Evolutionary conservation across 164 flowering plant genomes (phyloP).

Genomic region (Nelumbo lutea): DNA sequence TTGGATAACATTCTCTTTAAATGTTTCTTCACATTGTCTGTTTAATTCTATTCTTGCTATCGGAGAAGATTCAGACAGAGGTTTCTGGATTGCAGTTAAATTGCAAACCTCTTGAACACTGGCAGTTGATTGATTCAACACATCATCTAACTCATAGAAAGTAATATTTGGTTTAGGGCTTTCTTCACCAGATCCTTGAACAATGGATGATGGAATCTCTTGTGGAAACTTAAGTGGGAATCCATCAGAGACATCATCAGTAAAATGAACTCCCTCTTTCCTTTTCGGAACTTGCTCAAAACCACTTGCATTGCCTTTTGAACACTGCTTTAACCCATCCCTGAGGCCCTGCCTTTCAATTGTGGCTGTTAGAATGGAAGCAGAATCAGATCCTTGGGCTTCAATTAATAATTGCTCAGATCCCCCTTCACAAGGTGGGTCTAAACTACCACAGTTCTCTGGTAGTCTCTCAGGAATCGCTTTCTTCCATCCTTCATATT

Average conservation of each 20-base stretch:
- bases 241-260: slow-evolving; percentile 4
- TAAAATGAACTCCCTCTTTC: slow-evolving; percentile 10
- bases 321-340: slow-evolving; percentile 23
- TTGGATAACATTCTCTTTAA: neutral
- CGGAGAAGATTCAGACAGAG: neutral
- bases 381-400: slow-evolving; percentile 8
- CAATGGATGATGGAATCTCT: neutral
- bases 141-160: slow-evolving; percentile 4
- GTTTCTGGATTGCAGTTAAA: slow-evolving; percentile 1
- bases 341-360: slow-evolving; percentile 10
- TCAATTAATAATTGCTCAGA: neutral
- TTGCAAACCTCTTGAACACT: neutral
- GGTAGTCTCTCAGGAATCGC: slow-evolving; percentile 11
- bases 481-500: slow-evolving; percentile 4
- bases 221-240: neutral
- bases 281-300: neutral
- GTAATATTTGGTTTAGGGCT: neutral
- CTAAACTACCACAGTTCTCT: slow-evolving; percentile 13
- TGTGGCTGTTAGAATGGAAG: slow-evolving; percentile 4
- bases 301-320: slow-evolving; percentile 5
- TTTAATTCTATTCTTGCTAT: slow-evolving; percentile 1
- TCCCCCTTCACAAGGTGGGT: slow-evolving; percentile 6
- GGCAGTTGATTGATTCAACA: slow-evolving; percentile 4
- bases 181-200: neutral
- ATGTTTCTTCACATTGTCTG: slow-evolving; percentile 3